Evolutionary conservation across 2,329 filamentous ascomycete genomes (phyloP).

Genomic region (Xylariaceae sp.): DNA sequence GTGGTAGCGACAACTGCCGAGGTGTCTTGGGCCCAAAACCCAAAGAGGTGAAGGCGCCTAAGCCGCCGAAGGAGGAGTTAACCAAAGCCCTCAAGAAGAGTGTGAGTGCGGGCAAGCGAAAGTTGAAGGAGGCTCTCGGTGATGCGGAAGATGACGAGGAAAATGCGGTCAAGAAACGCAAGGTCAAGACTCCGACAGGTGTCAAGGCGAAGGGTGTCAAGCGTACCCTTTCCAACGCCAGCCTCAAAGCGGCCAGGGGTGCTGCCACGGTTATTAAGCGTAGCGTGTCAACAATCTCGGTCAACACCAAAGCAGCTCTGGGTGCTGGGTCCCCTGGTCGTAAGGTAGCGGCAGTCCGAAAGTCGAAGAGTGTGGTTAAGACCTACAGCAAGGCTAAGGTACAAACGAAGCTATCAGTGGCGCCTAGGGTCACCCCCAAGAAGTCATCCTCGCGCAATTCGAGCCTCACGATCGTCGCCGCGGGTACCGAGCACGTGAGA

Average conservation of each 20-base stretch:
- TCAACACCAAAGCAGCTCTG: conserved; percentile 39
- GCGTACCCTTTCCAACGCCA: conserved; percentile 36
- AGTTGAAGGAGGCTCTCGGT: conserved; percentile 56
- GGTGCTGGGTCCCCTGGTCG: conserved; percentile 29
- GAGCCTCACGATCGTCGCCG: conserved; percentile 31
- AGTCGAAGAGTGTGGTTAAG: conserved; percentile 35
- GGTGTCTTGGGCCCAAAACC: conserved; percentile 65
- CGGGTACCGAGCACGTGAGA: conserved; percentile 17
- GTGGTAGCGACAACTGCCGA: conserved; percentile 65
- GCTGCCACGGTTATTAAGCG: conserved; percentile 43
- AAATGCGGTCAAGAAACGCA: conserved; percentile 47
- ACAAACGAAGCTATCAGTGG: conserved; percentile 22
- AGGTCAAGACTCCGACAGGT: conserved; percentile 46
- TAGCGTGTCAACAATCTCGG: conserved; percentile 43
- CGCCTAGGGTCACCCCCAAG: conserved; percentile 23
- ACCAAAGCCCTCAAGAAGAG: conserved; percentile 38
- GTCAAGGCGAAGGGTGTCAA: conserved; percentile 33
- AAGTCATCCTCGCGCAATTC: conserved; percentile 25
- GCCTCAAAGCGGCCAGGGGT: conserved; percentile 40
- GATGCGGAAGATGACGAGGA: conserved; percentile 38
- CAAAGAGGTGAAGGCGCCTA: conserved; percentile 54
- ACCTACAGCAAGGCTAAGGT: conserved; percentile 35
- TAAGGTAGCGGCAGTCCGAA: conserved; percentile 31
- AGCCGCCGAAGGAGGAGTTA: conserved; percentile 48
- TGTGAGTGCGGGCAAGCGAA: conserved; percentile 57